Evolutionary conservation across 1,139 yeast species (phyloP), one percentile per base, ranked within the genome.

Genomic region (Pneumocystis carinii): DNA sequence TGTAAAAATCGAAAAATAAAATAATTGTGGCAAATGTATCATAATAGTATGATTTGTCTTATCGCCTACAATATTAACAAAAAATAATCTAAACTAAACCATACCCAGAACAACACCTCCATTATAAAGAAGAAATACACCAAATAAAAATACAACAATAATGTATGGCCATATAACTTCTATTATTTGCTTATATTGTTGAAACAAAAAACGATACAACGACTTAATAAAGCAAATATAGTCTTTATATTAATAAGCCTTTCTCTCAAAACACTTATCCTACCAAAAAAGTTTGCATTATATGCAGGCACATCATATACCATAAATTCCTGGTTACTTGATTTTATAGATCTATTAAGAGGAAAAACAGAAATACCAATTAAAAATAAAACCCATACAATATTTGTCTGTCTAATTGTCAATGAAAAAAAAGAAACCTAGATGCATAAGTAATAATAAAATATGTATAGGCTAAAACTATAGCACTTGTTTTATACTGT

Each of bases 401-500:
- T 84, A 70, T 92, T 92, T 0, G 98, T 94, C 71, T 92, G 98
- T 67, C 98, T 81, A 70, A 92, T 85, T 73, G 82, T 76, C 59
- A 92, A 76, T 35, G 75, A 70, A 0, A 68, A 15, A 39, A 64
- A 29, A 37, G 62, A 62, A 27, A 62, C 37, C 64, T 61, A 29
- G 39, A 27, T 17, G 17, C 14, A 24, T 48, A 24, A 48, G 55
- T 66, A 60, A 41, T 7, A 42, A 38, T 17, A 24, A 19, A 29
- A 29, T 48, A 17, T n/a, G 38, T 35, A 36, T 3, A 5, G 24
- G 62, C 15, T 10, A 36, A 17, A 12, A 39, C 64, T 38, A 62
- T 57, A 37, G 65, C 62, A 35, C 62, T 55, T 10, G 19, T n/a
- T 39, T 12, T 32, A 48, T 27, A 65, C 35, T 59, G 61, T 41